A percentile compares a stretch with the other conserved stretches of the same genome.
Evolutionary conservation across 1,139 yeast species (phyloP).

Genomic region (Yamadazyma kanchanaburiensis): DNA sequence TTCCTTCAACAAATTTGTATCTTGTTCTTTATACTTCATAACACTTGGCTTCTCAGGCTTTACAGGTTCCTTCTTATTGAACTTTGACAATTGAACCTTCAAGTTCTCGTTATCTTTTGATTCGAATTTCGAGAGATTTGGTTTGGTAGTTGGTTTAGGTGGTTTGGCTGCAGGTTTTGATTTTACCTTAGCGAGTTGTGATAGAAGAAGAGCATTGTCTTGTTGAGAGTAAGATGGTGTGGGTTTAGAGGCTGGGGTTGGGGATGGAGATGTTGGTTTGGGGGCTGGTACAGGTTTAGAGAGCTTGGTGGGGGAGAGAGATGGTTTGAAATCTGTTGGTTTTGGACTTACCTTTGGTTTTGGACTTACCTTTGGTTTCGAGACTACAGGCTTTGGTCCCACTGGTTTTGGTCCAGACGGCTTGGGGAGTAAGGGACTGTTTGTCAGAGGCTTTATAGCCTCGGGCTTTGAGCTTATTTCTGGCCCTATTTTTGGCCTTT

Average conservation of each 20-base stretch:
- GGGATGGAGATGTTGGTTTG: background rate
- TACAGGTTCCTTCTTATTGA: no score
- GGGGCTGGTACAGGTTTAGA: background rate
- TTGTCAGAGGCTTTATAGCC: background rate
- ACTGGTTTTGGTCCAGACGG: constrained; percentile 1
- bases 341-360: constrained; percentile 2
- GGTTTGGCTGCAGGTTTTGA: constrained; percentile 7
- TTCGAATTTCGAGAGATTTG: constrained; percentile 18
- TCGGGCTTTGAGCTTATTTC: background rate
- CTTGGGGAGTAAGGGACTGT: no score
- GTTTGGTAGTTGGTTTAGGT: constrained; percentile 10
- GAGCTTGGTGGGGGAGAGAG: constrained; percentile 5
- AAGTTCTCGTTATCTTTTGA: no score
- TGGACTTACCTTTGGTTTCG: constrained; percentile 8
- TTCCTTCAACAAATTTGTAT: constrained; percentile 2
- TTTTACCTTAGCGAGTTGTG: constrained; percentile 11
- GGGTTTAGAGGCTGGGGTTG: background rate
- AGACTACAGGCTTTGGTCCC: background rate
- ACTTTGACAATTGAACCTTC: no score
- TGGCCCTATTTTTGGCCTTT: background rate
- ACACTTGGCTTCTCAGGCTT: constrained; percentile 5
- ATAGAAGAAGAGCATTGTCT: constrained; percentile 11
- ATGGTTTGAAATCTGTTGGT: constrained; percentile 11
- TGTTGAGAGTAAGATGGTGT: constrained; percentile 12
- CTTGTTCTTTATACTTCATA: constrained; percentile 5